Percentiles rank a stretch among this genome's conserved stretches.
phyloP scores from a whole-genome alignment of 1,284 basidiomycete species.

The Tremellales sp. region DNA sequence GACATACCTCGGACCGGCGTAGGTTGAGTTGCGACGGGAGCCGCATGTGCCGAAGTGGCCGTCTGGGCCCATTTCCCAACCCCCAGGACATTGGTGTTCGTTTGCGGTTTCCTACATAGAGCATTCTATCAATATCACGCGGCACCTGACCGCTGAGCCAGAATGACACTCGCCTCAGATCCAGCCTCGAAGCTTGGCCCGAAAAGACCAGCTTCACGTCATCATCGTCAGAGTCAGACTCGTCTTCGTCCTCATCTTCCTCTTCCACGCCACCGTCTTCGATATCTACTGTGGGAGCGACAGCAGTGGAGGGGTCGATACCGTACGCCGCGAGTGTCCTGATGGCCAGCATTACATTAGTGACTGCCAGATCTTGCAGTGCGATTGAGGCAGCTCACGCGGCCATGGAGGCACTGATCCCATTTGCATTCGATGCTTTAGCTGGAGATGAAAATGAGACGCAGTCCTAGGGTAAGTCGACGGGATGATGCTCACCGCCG shows the following conservation, averaged over 20 bases:
- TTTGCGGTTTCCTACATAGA: conserved; percentile 36
- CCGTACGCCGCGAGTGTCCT: conserved; percentile 45
- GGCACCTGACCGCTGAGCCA: neutral
- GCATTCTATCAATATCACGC: neutral
- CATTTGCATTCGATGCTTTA: neutral
- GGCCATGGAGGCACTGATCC: conserved; percentile 28
- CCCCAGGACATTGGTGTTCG: conserved; percentile 37
- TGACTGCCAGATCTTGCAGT: conserved; percentile 3
- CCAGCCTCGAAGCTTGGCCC: conserved; percentile 29
- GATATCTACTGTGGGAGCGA: conserved; percentile 23
- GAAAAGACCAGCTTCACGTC: conserved; percentile 48
- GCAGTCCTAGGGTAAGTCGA: neutral
- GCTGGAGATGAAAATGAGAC: neutral
- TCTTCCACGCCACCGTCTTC: conserved; percentile 44
- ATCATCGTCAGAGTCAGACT: conserved; percentile 48
- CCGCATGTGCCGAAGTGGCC: conserved; percentile 27
- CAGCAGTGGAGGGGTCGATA: conserved; percentile 33
- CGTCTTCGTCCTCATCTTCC: conserved; percentile 38
- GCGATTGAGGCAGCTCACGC: conserved; percentile 18
- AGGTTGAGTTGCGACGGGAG: conserved; percentile 20
- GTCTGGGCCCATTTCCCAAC: conserved; percentile 47
- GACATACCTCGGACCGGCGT: conserved; percentile 22
- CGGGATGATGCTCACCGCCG: neutral
- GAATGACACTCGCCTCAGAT: conserved; percentile 34
- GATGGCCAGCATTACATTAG: neutral